These are phyloP conservation scores for Nicotiana knightiana DNA, from an alignment of 257 asterid species.

Conservation along the genomic window DNA sequence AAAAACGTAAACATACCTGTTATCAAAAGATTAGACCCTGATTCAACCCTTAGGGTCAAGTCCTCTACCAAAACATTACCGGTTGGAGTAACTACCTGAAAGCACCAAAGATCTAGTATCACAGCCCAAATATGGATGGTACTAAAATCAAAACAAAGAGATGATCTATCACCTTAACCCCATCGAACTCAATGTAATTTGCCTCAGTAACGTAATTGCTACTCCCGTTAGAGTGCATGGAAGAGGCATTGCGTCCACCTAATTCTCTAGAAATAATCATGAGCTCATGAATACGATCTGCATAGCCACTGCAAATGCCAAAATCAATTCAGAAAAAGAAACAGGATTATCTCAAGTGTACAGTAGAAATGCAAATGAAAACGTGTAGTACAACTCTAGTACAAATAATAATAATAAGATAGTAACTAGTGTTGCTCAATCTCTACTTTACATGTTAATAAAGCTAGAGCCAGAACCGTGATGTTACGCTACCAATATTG, in stretches of 20 bases:
- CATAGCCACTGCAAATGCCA: constrained; percentile 81
- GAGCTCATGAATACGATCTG: constrained; percentile 98
- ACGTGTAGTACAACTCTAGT: not conserved
- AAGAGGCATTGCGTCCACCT: constrained; percentile 56
- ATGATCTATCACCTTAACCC: constrained; percentile 63
- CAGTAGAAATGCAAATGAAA: not conserved
- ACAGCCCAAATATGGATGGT: constrained; percentile 17
- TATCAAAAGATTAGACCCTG: constrained; percentile 98
- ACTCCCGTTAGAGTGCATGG: constrained; percentile 65
- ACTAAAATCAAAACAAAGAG: constrained; percentile 16
- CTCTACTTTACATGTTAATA: not conserved
- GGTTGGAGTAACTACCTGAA: constrained; percentile 96
- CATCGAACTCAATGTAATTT: constrained; percentile 85
- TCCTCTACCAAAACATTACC: constrained; percentile 91
- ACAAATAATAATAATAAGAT: not conserved
- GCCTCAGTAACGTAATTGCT: constrained; percentile 93
- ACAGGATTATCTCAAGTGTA: not conserved
- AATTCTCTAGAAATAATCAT: constrained; percentile 81
- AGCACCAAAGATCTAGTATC: constrained; percentile 21
- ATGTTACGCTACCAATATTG: not conserved
- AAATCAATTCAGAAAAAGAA: constrained; percentile 3
- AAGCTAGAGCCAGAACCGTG: not conserved
- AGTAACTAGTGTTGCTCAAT: not conserved
- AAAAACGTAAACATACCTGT: constrained; percentile 51
- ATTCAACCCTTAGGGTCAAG: constrained; percentile 76